Conservation (phyloP, 2,329 filamentous ascomycete genomes). For the Apiospora arundinis region DNA sequence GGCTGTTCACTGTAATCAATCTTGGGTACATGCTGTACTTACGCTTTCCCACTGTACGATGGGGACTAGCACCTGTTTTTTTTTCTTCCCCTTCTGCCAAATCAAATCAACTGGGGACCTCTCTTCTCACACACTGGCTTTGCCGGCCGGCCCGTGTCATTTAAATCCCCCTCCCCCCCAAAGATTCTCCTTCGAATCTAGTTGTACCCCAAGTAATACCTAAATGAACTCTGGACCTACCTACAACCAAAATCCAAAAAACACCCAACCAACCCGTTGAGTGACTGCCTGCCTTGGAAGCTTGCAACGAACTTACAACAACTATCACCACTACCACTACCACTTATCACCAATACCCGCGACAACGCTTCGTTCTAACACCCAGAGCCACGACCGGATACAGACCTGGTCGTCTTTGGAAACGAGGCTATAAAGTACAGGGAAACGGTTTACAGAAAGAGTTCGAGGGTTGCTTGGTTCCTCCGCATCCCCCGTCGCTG, state of each 20-base stretch:
- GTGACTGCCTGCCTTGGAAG: neutral
- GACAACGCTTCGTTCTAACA: neutral
- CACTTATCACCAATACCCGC: neutral
- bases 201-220: conserved; percentile 33
- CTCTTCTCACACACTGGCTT: conserved; percentile 23
- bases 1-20: conserved; percentile 20
- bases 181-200: conserved; percentile 39
- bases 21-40: conserved; percentile 20
- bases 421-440: neutral
- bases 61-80: conserved; percentile 23
- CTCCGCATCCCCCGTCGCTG: conserved; percentile 5
- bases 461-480: conserved; percentile 12
- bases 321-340: neutral
- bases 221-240: conserved; percentile 10
- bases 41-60: conserved; percentile 10
- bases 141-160: conserved; percentile 40
- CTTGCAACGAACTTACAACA: neutral
- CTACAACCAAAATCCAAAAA: conserved; percentile 16
- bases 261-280: conserved; percentile 16
- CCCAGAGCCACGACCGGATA: conserved; percentile 14
- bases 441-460: conserved; percentile 4
- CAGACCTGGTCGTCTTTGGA: conserved; percentile 18
- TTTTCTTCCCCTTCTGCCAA: conserved; percentile 26
- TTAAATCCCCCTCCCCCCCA: conserved; percentile 42
- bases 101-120: conserved; percentile 12